Evolutionary conservation across 371 early-diverging fungal species (phyloP).

Genomic region (Zychaea mexicana): DNA sequence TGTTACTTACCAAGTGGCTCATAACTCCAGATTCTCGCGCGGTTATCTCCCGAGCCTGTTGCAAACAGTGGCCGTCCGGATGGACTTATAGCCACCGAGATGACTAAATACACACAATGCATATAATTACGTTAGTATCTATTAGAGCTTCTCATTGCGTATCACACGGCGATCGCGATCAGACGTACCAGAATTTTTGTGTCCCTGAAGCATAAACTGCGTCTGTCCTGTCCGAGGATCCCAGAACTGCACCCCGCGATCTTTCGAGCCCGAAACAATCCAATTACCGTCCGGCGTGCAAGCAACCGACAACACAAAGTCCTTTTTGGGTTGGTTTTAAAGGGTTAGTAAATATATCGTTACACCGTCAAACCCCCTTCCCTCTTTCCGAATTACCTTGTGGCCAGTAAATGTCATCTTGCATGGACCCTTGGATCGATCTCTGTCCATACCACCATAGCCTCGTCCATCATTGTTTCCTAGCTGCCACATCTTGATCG

Average conservation of each 20-base stretch:
- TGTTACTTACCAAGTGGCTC: slow-evolving; percentile 31
- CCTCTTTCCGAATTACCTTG: slow-evolving; percentile 25
- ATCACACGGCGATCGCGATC: too few species aligned
- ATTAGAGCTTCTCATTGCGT: not conserved
- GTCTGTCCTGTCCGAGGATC: slow-evolving; percentile 79
- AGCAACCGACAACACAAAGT: slow-evolving; percentile 96
- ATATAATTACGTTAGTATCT: slow-evolving; percentile 8
- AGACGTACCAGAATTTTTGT: slow-evolving; percentile 89
- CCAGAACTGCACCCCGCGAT: slow-evolving; percentile 96
- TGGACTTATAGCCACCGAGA: slow-evolving; percentile 88
- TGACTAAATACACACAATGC: slow-evolving; percentile 56
- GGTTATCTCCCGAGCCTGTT: slow-evolving; percentile 96
- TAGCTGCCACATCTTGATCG: slow-evolving; percentile 90
- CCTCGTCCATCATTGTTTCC: slow-evolving; percentile 30
- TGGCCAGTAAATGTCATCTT: slow-evolving; percentile 58
- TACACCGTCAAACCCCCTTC: not conserved
- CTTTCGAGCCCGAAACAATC: slow-evolving; percentile 95
- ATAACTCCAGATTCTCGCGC: slow-evolving; percentile 92
- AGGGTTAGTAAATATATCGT: too few species aligned
- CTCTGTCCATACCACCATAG: slow-evolving; percentile 29
- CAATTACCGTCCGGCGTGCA: slow-evolving; percentile 91
- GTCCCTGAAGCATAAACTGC: slow-evolving; percentile 94
- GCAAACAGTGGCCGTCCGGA: slow-evolving; percentile 84
- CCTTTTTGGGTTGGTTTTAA: too few species aligned
- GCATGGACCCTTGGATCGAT: slow-evolving; percentile 35